Percentiles rank a stretch among this genome's conserved stretches.
phyloP scores from a whole-genome alignment of 345 rosid species.

The Cardiospermum halicacabum region DNA sequence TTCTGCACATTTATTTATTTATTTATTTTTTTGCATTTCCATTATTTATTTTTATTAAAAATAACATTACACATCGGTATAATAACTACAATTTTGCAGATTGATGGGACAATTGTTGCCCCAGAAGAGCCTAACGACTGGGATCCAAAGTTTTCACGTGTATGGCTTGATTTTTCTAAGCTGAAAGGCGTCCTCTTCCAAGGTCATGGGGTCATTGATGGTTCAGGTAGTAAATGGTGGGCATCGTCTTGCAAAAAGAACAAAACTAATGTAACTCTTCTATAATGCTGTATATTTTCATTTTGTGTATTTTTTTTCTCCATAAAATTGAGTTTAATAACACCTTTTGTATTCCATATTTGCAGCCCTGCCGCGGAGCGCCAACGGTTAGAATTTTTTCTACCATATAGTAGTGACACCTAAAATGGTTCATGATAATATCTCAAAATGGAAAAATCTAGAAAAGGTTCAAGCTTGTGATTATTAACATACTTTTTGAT shows the following conservation, averaged over 20 bases:
- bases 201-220: constrained; percentile 89
- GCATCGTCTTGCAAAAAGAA: constrained; percentile 95
- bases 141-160: constrained; percentile 61
- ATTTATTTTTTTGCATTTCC: not conserved
- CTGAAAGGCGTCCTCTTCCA: constrained; percentile 70
- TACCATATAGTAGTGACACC: constrained; percentile 6
- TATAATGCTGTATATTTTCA: constrained; percentile 10
- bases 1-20: not conserved
- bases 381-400: constrained; percentile 57
- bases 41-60: not conserved
- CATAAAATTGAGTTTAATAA: constrained; percentile 20
- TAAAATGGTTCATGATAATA: constrained; percentile 4
- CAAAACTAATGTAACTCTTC: constrained; percentile 58
- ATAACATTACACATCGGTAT: not conserved
- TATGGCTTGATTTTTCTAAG: constrained; percentile 88
- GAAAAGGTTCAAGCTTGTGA: constrained; percentile 4
- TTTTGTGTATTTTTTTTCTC: constrained; percentile 10
- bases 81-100: constrained; percentile 33
- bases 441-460: not conserved
- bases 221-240: constrained; percentile 99
- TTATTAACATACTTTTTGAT: constrained; percentile 17
- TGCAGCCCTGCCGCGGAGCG: constrained; percentile 90
- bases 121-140: constrained; percentile 83
- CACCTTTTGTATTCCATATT: constrained; percentile 18
- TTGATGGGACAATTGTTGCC: constrained; percentile 91